Conservation (phyloP, 176 grass and related monocot genomes). For the Cocos nucifera region DNA sequence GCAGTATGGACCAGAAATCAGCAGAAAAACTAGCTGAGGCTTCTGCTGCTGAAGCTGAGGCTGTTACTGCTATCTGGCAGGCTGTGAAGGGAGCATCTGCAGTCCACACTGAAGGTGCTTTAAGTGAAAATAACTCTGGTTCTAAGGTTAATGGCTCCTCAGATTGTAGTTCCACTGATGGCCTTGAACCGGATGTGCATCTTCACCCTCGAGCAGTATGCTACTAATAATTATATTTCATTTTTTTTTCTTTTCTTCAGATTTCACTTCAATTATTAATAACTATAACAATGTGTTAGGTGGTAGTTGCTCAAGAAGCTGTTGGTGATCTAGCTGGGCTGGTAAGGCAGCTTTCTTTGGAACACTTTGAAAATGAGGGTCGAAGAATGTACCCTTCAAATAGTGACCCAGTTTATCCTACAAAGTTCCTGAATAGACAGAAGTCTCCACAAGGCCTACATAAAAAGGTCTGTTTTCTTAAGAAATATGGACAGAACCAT, state of each 20-base stretch:
- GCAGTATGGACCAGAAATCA: constrained; percentile 67
- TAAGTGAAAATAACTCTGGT: constrained; percentile 69
- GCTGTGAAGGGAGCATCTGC: constrained; percentile 72
- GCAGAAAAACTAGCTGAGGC: constrained; percentile 85
- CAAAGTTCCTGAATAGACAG: constrained; percentile 77
- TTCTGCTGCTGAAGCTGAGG: constrained; percentile 94
- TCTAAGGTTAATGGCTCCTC: constrained; percentile 47
- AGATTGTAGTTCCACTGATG: constrained; percentile 31
- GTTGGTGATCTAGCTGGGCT: constrained; percentile 85
- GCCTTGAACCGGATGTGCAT: constrained; percentile 75
- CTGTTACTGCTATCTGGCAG: constrained; percentile 84
- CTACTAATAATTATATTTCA: no score
- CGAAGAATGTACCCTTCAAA: constrained; percentile 86
- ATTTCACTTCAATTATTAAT: no score
- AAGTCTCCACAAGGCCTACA: constrained; percentile 89
- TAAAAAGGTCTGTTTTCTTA: constrained; percentile 52
- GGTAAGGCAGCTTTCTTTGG: constrained; percentile 83
- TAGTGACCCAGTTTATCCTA: constrained; percentile 53
- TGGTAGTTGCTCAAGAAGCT: constrained; percentile 93
- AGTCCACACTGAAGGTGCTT: constrained; percentile 67
- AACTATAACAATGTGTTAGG: constrained; percentile 30
- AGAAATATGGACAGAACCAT: neutral
- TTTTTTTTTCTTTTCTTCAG: no score
- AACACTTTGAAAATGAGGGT: constrained; percentile 99
- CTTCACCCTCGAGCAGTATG: constrained; percentile 87